Evolutionary conservation across 1,284 basidiomycete genomes (phyloP).

Genomic region (Cryptococcus sp.): DNA sequence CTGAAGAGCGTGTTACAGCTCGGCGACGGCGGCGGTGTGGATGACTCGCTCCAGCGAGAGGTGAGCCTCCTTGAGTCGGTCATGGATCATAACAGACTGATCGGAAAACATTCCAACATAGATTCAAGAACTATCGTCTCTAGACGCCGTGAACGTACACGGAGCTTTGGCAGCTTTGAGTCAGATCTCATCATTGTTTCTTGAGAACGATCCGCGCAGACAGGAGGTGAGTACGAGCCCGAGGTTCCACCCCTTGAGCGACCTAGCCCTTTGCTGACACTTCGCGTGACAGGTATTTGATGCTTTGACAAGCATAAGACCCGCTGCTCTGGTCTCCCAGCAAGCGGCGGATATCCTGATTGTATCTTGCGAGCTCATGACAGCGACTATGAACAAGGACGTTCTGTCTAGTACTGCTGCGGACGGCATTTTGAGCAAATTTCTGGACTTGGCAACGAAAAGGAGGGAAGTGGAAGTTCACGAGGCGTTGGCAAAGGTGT

Average conservation of each 20-base stretch:
- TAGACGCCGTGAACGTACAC: conserved; percentile 74
- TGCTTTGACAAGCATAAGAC: conserved; percentile 58
- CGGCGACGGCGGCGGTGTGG: conserved; percentile 34
- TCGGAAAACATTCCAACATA: conserved; percentile 41
- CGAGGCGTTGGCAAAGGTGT: conserved; percentile 70
- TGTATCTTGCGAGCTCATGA: conserved; percentile 73
- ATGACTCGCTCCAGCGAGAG: conserved; percentile 40
- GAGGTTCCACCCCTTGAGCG: neutral
- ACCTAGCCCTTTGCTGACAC: neutral
- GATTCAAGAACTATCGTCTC: conserved; percentile 63
- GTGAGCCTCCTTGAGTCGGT: conserved; percentile 18
- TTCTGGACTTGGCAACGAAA: conserved; percentile 73
- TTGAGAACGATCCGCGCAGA: conserved; percentile 15
- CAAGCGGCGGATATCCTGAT: conserved; percentile 73
- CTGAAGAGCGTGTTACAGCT: conserved; percentile 68
- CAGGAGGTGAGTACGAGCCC: conserved; percentile 10
- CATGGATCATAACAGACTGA: neutral
- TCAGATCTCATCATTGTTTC: conserved; percentile 60
- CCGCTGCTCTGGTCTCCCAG: conserved; percentile 62
- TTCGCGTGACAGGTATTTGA: conserved; percentile 34
- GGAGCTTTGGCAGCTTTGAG: conserved; percentile 75
- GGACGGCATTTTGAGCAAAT: conserved; percentile 42
- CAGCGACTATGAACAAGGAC: conserved; percentile 61
- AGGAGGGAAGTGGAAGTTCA: conserved; percentile 69
- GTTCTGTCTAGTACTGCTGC: conserved; percentile 35